Base-by-base conservation (phyloP, 2,329 filamentous ascomycete species). In the Anisogramma anomala region DNA sequence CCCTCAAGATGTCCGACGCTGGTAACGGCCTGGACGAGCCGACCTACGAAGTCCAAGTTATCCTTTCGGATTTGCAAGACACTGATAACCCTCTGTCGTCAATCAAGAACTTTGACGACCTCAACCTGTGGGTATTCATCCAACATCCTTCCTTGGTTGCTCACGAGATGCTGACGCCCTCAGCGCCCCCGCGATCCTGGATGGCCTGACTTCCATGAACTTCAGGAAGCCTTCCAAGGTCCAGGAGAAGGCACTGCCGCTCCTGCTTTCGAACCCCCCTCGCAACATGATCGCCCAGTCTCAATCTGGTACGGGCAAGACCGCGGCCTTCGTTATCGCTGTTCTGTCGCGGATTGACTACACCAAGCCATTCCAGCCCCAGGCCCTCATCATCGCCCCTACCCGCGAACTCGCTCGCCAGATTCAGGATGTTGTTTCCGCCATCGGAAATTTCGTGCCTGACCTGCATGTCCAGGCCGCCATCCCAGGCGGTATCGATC, bases 261-360 rank as follows among this genome's bases (percentile, higher is more conserved):
- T 98, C 41, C 82, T 98, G 56, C 74, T 98, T 49, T 68, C 74
- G 53, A 71, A 94, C 56, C 89, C 91, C n/a, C 82, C 89, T 1
- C 72, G 73, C 50, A 96, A 96, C 63, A 83, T 98, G 74, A 89
- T 98, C 56, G 91, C 88, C 3, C 91, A 98, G 64, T 98, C 91
- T n/a, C 91, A 98, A 62, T 98, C 91, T 2, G 91, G 91, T 53
- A 98, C 91, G 15, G 91, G 91, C 56, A 98, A 98, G 70, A 98
- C 91, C 0, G 91, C 88, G 15, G 91, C 91, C 17, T 98, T 98
- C 60, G 84, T 91, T 33, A 80, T 94, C 48, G 94, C 94, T 47
- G 83, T 94, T 46, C 73, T 98, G 30, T 84, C 84, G 44, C 85
- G 91, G 48, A 65, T 96, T 56, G 86, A 98, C 55, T 74, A 88